A percentile compares a stretch with the other conserved stretches of the same genome.
Evolutionary conservation across 768 basidiomycete species (phyloP).

Genomic region (Imleria badia): DNA sequence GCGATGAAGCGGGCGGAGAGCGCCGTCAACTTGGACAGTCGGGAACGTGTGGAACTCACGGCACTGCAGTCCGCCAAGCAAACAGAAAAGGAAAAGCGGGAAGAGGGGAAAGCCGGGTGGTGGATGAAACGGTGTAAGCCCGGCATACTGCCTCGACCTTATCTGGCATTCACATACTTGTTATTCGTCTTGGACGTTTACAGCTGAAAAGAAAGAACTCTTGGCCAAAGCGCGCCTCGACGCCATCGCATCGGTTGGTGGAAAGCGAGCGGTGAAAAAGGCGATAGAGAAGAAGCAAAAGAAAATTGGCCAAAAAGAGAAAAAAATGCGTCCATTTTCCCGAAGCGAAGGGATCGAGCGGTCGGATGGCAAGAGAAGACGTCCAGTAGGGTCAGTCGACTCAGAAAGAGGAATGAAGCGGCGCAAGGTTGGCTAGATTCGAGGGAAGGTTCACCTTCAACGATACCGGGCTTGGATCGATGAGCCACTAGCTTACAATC

Average conservation of each 20-base stretch:
- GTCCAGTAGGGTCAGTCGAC: slow-evolving; percentile 13
- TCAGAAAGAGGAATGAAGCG: slow-evolving; percentile 19
- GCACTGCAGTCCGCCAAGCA: slow-evolving; percentile 50
- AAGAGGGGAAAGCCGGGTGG: slow-evolving; percentile 80
- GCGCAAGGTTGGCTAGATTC: slow-evolving; percentile 17
- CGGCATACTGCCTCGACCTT: not conserved
- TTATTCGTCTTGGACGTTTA: not conserved
- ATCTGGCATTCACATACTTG: not conserved
- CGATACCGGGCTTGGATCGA: not conserved
- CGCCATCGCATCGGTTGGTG: slow-evolving; percentile 72
- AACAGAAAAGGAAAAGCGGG: slow-evolving; percentile 58
- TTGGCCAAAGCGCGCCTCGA: slow-evolving; percentile 76
- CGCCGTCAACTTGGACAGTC: slow-evolving; percentile 66
- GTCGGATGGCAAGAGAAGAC: slow-evolving; percentile 15
- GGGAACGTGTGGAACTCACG: slow-evolving; percentile 68
- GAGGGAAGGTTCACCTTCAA: not conserved
- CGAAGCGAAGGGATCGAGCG: slow-evolving; percentile 16
- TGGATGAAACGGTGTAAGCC: slow-evolving; percentile 78
- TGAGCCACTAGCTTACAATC: not conserved
- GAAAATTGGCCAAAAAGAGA: slow-evolving; percentile 87
- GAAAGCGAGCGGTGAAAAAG: slow-evolving; percentile 79
- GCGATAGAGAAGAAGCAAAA: slow-evolving; percentile 87
- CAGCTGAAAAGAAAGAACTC: slow-evolving; percentile 79
- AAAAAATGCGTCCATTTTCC: slow-evolving; percentile 73
- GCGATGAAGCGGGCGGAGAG: slow-evolving; percentile 80